Conservation (phyloP, 768 basidiomycete species). For the Macrolepiota albuminosa region DNA sequence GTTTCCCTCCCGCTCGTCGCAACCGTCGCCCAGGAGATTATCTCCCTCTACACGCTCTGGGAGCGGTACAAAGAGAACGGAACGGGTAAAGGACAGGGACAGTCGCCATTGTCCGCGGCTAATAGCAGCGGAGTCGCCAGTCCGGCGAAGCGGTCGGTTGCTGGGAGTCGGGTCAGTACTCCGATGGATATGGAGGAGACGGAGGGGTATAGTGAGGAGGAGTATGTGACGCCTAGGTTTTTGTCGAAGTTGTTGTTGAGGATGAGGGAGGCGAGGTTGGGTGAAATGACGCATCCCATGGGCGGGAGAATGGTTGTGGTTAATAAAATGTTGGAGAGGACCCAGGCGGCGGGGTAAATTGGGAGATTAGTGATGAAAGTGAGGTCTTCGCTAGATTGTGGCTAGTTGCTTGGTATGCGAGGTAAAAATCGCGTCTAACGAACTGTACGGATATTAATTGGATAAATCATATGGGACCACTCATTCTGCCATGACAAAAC, state of each 20-base stretch:
- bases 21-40: constrained; percentile 86
- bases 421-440: not conserved
- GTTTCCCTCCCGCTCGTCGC: constrained; percentile 79
- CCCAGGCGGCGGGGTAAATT: constrained; percentile 53
- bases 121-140: constrained; percentile 15
- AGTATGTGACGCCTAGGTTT: constrained; percentile 51
- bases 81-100: constrained; percentile 21
- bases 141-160: constrained; percentile 22
- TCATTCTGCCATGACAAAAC: not conserved
- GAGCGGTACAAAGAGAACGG: constrained; percentile 72
- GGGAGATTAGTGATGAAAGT: too few relatives aligned
- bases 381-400: not conserved
- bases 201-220: constrained; percentile 20
- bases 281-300: constrained; percentile 48
- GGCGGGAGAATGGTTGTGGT: constrained; percentile 49
- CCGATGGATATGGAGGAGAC: constrained; percentile 21
- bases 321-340: constrained; percentile 71
- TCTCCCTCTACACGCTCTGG: constrained; percentile 88
- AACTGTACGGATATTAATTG: not conserved
- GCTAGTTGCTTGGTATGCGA: not conserved
- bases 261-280: constrained; percentile 65
- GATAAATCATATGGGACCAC: not conserved
- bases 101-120: constrained; percentile 22
- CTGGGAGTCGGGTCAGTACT: constrained; percentile 24
- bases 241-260: constrained; percentile 51